These are phyloP conservation scores for Melanomma pulvis-pyrius DNA, from an alignment of 495 filamentous ascomycete species.

Conservation along the genomic window DNA sequence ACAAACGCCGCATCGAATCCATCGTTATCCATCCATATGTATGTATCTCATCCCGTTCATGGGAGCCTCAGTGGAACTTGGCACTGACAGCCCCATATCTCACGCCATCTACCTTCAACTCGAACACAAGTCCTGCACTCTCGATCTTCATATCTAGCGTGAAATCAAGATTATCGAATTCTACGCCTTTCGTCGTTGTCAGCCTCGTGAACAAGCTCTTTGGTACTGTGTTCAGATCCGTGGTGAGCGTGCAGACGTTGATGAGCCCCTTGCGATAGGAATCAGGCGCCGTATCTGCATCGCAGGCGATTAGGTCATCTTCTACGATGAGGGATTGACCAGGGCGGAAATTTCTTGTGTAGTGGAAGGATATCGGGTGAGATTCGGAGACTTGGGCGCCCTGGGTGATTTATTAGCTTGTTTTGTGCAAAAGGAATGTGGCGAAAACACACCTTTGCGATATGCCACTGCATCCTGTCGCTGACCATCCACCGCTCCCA, in stretches of 20 bases:
- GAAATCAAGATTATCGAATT: conserved; percentile 77
- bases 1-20: too few relatives aligned
- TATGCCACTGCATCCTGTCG: conserved; percentile 81
- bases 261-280: conserved; percentile 51
- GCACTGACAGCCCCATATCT: conserved; percentile 72
- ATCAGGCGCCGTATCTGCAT: conserved; percentile 63
- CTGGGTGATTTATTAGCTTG: conserved; percentile 39
- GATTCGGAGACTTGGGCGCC: conserved; percentile 70
- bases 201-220: conserved; percentile 65
- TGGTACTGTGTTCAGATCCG: conserved; percentile 70
- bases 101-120: conserved; percentile 72
- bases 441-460: conserved; percentile 69
- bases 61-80: conserved; percentile 64
- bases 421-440: conserved; percentile 16
- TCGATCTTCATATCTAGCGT: conserved; percentile 76
- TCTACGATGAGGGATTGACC: conserved; percentile 68
- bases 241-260: conserved; percentile 76
- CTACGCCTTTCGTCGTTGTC: conserved; percentile 70
- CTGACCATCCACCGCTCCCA: conserved; percentile 82
- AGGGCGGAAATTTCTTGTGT: conserved; percentile 74
- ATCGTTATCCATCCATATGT: too few relatives aligned
- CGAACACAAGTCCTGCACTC: conserved; percentile 69
- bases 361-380: conserved; percentile 72
- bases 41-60: too few relatives aligned
- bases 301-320: conserved; percentile 73